These are phyloP conservation scores for Alliaria petiolata DNA, from an alignment of 345 rosid species.

Conservation along the genomic window DNA sequence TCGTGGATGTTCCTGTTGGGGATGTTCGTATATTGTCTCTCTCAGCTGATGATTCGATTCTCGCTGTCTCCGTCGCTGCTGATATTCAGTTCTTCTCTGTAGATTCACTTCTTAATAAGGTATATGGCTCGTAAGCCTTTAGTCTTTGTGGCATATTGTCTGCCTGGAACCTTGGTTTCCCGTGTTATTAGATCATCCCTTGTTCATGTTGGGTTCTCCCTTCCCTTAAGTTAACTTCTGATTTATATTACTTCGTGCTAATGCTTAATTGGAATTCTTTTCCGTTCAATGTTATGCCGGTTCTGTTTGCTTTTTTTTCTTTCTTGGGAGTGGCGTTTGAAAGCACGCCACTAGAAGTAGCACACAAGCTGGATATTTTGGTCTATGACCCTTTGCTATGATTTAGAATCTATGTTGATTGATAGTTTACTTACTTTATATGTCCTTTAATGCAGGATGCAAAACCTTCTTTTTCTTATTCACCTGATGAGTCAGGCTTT, in stretches of 20 bases:
- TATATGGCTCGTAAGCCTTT: constrained; percentile 9
- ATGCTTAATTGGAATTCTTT: background rate
- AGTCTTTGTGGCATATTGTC: background rate
- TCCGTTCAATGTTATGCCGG: background rate
- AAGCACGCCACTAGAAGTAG: background rate
- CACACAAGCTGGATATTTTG: constrained; percentile 7
- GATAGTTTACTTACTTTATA: background rate
- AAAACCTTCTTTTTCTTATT: constrained; percentile 46
- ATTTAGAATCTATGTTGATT: constrained; percentile 9
- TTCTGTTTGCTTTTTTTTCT: background rate
- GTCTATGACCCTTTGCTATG: background rate
- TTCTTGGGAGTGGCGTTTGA: too few relatives aligned
- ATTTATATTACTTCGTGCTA: background rate
- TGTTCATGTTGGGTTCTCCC: background rate
- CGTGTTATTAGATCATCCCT: background rate
- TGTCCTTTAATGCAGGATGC: constrained; percentile 43
- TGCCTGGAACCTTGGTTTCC: background rate
- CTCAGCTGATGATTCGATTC: constrained; percentile 60
- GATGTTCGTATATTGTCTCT: constrained; percentile 53
- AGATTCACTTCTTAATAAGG: constrained; percentile 60
- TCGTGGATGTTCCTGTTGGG: constrained; percentile 59
- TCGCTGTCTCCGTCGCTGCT: constrained; percentile 54
- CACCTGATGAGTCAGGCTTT: constrained; percentile 47
- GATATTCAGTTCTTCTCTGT: constrained; percentile 59
- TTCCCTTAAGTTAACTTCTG: background rate